phyloP scores from a whole-genome alignment of 306 rosid genomes.

The Gynostemma pentaphyllum region DNA sequence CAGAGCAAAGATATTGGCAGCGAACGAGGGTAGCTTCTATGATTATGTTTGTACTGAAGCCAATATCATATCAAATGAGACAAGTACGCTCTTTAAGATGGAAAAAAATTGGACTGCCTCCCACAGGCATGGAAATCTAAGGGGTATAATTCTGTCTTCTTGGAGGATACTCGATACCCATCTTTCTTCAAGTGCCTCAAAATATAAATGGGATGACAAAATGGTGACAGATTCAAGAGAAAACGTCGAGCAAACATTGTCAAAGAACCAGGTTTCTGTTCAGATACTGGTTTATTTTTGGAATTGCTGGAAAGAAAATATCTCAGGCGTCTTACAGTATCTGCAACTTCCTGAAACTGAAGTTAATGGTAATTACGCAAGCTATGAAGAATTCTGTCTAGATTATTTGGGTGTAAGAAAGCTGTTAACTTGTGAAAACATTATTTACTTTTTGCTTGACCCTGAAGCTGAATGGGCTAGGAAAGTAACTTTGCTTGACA shows the following conservation, averaged over 20 bases:
- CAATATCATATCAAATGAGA: constrained; percentile 31
- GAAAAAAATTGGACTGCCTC: constrained; percentile 32
- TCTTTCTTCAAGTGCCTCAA: constrained; percentile 19
- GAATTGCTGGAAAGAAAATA: constrained; percentile 55
- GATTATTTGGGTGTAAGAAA: constrained; percentile 43
- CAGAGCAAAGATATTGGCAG: constrained; percentile 41
- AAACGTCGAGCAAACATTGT: constrained; percentile 17
- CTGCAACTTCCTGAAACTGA: constrained; percentile 26
- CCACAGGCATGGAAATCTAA: constrained; percentile 20
- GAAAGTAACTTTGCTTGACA: constrained; percentile 13
- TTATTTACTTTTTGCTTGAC: constrained; percentile 28
- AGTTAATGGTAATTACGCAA: constrained; percentile 12
- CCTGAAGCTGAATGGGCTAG: constrained; percentile 52
- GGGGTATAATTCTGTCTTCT: constrained; percentile 41
- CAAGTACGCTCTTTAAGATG: constrained; percentile 1
- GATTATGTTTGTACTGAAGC: constrained; percentile 36
- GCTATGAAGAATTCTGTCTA: constrained; percentile 41
- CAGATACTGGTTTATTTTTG: constrained; percentile 48
- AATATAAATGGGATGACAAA: constrained; percentile 29
- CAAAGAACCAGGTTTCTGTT: constrained; percentile 28
- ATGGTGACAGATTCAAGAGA: constrained; percentile 11
- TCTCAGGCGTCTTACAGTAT: constrained; percentile 22
- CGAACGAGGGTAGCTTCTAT: constrained; percentile 22
- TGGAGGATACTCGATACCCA: constrained; percentile 53
- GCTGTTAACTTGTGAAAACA: constrained; percentile 12